Conservation (phyloP, 176 grass and related monocot genomes). For the Areca catechu region DNA sequence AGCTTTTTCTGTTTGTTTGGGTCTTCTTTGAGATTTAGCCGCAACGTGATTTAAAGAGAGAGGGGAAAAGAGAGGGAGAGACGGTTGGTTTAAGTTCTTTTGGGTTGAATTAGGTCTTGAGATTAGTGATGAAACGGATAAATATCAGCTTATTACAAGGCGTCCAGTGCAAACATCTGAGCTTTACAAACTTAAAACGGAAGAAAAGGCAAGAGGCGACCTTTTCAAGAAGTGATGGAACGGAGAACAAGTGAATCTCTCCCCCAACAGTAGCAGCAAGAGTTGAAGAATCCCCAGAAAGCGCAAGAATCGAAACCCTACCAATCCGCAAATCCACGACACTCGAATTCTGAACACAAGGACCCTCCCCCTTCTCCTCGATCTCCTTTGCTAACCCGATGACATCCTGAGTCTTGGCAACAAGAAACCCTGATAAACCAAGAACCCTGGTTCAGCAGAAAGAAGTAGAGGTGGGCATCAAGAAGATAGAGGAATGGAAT, state of each 20-base stretch:
- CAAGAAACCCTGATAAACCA: conserved; percentile 59
- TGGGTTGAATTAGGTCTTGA: no score
- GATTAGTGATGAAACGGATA: no score
- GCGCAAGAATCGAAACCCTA: conserved; percentile 47
- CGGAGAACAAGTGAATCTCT: conserved; percentile 71
- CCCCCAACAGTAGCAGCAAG: conserved; percentile 40
- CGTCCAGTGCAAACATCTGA: no score
- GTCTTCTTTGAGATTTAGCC: no score
- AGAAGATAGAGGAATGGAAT: not conserved
- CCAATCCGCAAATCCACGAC: conserved; percentile 55
- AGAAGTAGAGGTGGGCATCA: not conserved
- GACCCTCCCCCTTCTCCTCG: conserved; percentile 57
- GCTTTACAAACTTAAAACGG: no score
- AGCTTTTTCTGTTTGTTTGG: no score
- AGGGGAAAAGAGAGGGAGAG: no score
- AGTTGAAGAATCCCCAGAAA: conserved; percentile 58
- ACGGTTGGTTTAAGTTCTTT: no score
- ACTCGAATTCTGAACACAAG: conserved; percentile 51
- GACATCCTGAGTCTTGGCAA: conserved; percentile 55
- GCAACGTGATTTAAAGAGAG: no score
- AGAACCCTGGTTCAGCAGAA: conserved; percentile 5
- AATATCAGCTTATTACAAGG: no score
- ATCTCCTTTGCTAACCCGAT: conserved; percentile 57
- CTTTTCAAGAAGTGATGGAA: conserved; percentile 53
- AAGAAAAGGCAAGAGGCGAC: conserved; percentile 14